phyloP scores from a whole-genome alignment of 345 rosid species.

The Eucalyptus pumila region DNA sequence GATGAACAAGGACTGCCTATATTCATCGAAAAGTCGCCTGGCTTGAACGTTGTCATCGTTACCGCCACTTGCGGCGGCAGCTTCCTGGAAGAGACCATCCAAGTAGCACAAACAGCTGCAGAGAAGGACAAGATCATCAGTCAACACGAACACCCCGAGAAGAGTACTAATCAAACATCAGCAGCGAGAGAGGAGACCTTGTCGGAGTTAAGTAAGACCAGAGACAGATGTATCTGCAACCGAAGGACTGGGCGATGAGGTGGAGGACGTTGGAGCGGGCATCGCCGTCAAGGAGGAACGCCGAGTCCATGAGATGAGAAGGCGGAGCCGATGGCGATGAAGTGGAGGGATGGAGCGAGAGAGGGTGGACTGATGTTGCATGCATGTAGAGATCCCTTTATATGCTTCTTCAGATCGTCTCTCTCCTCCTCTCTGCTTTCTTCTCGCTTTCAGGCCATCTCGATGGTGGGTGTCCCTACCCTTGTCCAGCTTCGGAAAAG shows the following conservation, averaged over 20 bases:
- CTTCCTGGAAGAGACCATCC: slow-evolving; percentile 49
- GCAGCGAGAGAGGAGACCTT: neutral
- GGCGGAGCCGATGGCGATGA: neutral
- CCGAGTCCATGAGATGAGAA: slow-evolving; percentile 28
- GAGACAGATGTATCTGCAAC: slow-evolving; percentile 54
- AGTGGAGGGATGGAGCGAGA: neutral
- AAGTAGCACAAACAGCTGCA: slow-evolving; percentile 30
- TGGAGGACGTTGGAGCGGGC: slow-evolving; percentile 31
- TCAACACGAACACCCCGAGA: neutral
- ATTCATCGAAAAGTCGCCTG: slow-evolving; percentile 31
- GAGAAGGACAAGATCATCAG: neutral
- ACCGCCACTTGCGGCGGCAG: neutral
- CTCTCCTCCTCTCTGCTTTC: neutral
- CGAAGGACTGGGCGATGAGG: slow-evolving; percentile 24
- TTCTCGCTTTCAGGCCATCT: neutral
- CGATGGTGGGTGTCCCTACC: neutral
- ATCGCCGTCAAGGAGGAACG: slow-evolving; percentile 22
- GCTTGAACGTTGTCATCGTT: slow-evolving; percentile 7
- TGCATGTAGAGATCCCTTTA: neutral
- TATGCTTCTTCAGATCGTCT: neutral
- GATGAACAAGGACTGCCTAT: slow-evolving; percentile 19
- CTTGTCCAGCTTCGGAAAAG: neutral
- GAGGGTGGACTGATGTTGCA: neutral
- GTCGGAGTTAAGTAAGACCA: slow-evolving; percentile 39
- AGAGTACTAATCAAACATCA: neutral